These are phyloP conservation scores for Blastocladiella britannica DNA, from an alignment of 192 early-diverging fungal genomes.

Conservation along the genomic window DNA sequence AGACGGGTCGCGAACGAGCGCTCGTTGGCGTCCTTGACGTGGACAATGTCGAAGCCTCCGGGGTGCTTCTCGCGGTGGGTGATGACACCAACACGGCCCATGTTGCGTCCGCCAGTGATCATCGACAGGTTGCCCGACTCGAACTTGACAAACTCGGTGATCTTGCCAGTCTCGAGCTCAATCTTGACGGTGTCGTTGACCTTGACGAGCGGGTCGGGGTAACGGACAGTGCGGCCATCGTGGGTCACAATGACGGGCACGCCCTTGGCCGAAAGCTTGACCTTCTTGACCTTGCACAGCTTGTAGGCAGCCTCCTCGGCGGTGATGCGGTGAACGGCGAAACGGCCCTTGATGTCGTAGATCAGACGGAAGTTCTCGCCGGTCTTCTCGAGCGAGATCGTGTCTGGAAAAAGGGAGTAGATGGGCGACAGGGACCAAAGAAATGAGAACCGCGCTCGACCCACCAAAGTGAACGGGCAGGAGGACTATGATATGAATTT, in stretches of 20 bases:
- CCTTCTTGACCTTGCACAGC: constrained; percentile 92
- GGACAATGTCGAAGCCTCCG: constrained; percentile 96
- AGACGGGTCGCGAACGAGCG: constrained; percentile 93
- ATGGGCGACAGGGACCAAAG: too few relatives aligned
- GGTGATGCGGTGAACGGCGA: constrained; percentile 97
- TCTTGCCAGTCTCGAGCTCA: constrained; percentile 84
- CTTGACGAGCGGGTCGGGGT: constrained; percentile 98
- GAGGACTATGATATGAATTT: too few relatives aligned
- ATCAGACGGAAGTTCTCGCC: constrained; percentile 99
- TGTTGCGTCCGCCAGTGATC: constrained; percentile 96
- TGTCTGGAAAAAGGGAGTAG: constrained; percentile 38
- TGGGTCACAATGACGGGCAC: constrained; percentile 95
- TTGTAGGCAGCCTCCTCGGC: constrained; percentile 99
- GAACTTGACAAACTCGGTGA: constrained; percentile 86
- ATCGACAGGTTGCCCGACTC: constrained; percentile 90
- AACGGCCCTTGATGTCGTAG: constrained; percentile 98
- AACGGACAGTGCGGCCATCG: constrained; percentile 98
- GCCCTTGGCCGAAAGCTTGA: constrained; percentile 83
- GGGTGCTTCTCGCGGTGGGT: constrained; percentile 91
- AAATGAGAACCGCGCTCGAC: too few relatives aligned
- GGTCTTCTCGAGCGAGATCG: constrained; percentile 81
- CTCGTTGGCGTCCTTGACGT: constrained; percentile 93
- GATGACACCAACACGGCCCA: constrained; percentile 92
- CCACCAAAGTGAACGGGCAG: too few relatives aligned
- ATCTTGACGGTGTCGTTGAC: constrained; percentile 98